These are phyloP conservation scores for Perkinsus marinus DNA, from an alignment of 169 alveolate genomes.

Conservation along the genomic window DNA sequence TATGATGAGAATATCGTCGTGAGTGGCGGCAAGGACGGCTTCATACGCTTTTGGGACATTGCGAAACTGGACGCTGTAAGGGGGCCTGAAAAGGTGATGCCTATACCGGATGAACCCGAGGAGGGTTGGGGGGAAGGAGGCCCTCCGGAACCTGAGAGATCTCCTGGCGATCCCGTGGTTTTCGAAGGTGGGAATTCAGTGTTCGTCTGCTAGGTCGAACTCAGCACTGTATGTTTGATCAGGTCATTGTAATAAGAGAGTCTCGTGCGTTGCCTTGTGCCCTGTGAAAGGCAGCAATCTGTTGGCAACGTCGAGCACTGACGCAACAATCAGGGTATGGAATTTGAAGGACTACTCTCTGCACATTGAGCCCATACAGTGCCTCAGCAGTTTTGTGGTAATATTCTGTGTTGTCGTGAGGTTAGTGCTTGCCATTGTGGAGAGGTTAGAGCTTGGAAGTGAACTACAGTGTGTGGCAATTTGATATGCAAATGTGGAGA, in stretches of 20 bases:
- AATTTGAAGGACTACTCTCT: not conserved
- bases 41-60: not conserved
- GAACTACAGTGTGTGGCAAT: too few species aligned
- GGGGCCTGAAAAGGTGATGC: not conserved
- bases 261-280: not conserved
- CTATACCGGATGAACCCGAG: not conserved
- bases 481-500: too few species aligned
- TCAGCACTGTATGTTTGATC: too few species aligned
- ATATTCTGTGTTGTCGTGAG: not conserved
- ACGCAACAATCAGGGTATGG: constrained; percentile 4
- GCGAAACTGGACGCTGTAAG: not conserved
- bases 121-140: constrained; percentile 1
- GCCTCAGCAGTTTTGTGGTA: constrained; percentile 17
- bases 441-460: too few species aligned
- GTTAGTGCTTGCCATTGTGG: too few species aligned
- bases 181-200: not conserved
- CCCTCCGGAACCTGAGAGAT: not conserved
- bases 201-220: too few species aligned
- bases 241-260: not conserved
- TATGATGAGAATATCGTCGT: not conserved
- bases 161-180: constrained; percentile 7
- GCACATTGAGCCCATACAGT: constrained; percentile 21
- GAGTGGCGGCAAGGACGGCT: constrained; percentile 1
- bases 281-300: not conserved
- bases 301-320: not conserved